Evolutionary conservation across 1,284 basidiomycete genomes (phyloP), one percentile per base, ranked within the genome.

Genomic region (Sporisorium sorghi): DNA sequence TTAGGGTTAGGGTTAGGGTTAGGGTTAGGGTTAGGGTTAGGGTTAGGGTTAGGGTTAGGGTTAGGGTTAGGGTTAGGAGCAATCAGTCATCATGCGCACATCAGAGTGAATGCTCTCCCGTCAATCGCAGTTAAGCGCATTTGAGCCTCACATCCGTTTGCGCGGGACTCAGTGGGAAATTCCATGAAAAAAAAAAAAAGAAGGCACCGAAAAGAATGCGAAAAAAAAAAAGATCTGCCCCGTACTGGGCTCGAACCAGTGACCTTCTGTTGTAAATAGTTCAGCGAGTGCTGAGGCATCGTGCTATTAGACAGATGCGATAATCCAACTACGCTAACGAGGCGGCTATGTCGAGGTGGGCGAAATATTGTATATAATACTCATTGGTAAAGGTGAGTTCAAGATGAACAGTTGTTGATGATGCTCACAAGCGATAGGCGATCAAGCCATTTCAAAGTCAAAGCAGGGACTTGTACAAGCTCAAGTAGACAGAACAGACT

Each of bases 181-280:
- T 21, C n/a, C 5, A 3, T 10, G 10, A 23, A 51, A 39, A 40
- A 47, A 39, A 23, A 44, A 47, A 28, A 48, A 37, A 40, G 48
- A 39, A 2, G n/a, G 39, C 10, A 28, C 26, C 19, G 6, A 35
- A 39, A 28, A 50, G 51, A 39, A 32, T 11, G 32, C 28, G 5
- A 19, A 37, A 26, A n/a, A 5, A 49, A 58, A 61, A 70, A 58
- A 65, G 7, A 32, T 24, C 21, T 72, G 70, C 70, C 44, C 70
- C 65, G 65, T 73, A 68, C 71, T 73, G 65, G 71, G 71, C 71
- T 73, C 71, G 65, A 73, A 73, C 71, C 61, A 69, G 71, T 68
- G 71, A 73, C 71, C 71, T 73, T 73, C 65, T 43, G 71, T 73
- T 73, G 57, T 60, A 48, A 58, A 37, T 32, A 53, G 51, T 55